Evolutionary conservation across 345 rosid species (phyloP).

Genomic region (Zanthoxylum bungeanum): DNA sequence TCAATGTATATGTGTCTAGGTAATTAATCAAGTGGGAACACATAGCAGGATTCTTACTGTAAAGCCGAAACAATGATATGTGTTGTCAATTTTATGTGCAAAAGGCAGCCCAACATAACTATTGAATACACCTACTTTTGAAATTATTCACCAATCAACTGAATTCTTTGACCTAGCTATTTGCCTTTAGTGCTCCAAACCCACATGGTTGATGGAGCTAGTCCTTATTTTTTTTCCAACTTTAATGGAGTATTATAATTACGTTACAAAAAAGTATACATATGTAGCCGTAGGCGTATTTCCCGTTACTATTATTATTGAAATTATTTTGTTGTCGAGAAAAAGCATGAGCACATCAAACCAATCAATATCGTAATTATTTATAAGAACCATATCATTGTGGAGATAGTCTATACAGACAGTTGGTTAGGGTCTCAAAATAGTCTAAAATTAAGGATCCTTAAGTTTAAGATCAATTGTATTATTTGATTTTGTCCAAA

Average conservation of each 20-base stretch:
- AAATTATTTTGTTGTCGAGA: not conserved
- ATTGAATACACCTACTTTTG: constrained; percentile 26
- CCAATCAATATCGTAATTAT: not conserved
- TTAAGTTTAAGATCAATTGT: too few species aligned
- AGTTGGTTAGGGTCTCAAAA: too few species aligned
- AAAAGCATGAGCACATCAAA: not conserved
- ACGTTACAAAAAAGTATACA: not conserved
- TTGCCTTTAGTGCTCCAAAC: constrained; percentile 13
- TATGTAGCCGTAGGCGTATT: not conserved
- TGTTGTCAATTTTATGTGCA: constrained; percentile 3
- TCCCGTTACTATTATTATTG: not conserved
- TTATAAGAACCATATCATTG: not conserved
- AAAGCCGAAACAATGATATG: constrained; percentile 12
- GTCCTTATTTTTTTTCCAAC: not conserved
- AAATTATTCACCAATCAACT: constrained; percentile 25
- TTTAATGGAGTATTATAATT: not conserved
- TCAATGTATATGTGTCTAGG: not conserved
- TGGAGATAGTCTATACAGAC: too few species aligned
- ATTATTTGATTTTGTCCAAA: too few species aligned
- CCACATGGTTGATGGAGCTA: constrained; percentile 19
- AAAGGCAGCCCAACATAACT: constrained; percentile 7
- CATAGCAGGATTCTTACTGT: not conserved
- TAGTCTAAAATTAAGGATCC: too few species aligned
- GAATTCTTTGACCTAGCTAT: constrained; percentile 11
- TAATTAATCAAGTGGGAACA: constrained; percentile 15